phyloP scores from a whole-genome alignment of 1,284 basidiomycete genomes.

The Rhodotorula sp. region DNA sequence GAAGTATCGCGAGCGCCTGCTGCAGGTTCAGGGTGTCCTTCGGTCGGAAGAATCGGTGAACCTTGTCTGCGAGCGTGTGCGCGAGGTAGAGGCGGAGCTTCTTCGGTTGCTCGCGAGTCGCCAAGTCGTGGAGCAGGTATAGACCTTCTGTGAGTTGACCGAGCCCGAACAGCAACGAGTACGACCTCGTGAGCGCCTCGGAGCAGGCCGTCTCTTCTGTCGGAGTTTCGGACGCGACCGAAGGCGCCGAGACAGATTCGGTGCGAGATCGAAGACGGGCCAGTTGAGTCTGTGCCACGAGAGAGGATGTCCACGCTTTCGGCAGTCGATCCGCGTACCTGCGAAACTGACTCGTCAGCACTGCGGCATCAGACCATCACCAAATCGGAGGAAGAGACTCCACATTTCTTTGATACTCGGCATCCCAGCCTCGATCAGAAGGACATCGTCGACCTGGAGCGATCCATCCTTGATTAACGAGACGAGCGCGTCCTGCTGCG shows the following conservation, averaged over 20 bases:
- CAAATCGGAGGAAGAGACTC: too few species aligned
- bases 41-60: conserved; percentile 2
- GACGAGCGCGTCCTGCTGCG: conserved; percentile 29
- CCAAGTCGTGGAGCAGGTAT: conserved; percentile 21
- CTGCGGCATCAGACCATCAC: too few species aligned
- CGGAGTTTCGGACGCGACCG: background rate
- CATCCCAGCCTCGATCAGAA: conserved; percentile 37
- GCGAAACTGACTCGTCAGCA: background rate
- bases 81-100: conserved; percentile 20
- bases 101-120: background rate
- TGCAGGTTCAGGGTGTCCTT: conserved; percentile 20
- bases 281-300: conserved; percentile 17
- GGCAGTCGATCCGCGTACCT: conserved; percentile 37
- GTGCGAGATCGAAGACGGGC: conserved; percentile 14
- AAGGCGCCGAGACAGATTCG: background rate
- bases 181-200: conserved; percentile 34
- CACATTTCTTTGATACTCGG: conserved; percentile 32
- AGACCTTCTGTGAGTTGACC: conserved; percentile 36
- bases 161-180: conserved; percentile 36
- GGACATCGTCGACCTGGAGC: conserved; percentile 34
- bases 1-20: conserved; percentile 27
- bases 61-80: conserved; percentile 2
- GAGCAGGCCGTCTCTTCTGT: conserved; percentile 21
- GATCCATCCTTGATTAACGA: conserved; percentile 38
- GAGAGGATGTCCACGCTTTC: conserved; percentile 38